Conservation (phyloP, 2,329 filamentous ascomycete species). For the Alternaria incomplexa region DNA sequence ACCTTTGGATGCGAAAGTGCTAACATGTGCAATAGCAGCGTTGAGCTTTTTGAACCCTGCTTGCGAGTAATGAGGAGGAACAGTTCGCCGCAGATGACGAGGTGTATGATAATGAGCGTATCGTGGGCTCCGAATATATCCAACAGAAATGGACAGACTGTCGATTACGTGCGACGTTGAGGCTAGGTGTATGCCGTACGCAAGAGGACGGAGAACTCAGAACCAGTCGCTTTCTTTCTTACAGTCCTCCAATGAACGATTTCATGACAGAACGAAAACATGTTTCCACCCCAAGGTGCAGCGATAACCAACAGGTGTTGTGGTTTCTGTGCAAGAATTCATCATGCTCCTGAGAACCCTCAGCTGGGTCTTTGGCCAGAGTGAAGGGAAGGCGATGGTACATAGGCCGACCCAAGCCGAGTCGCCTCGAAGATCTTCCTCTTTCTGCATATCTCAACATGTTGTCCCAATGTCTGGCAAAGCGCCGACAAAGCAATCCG, state of each 20-base stretch:
- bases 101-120: constrained; percentile 1
- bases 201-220: background rate
- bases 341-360: background rate
- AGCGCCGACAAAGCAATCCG: background rate
- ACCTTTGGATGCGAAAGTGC: background rate
- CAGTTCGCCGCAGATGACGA: background rate
- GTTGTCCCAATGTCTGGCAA: background rate
- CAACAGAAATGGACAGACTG: background rate
- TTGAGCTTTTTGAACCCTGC: constrained; percentile 18
- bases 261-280: background rate
- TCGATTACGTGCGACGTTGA: background rate
- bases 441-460: background rate
- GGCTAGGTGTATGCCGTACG: background rate
- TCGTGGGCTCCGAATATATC: background rate
- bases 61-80: constrained; percentile 5
- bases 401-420: too few relatives aligned
- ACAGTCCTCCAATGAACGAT: background rate
- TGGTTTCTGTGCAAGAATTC: background rate
- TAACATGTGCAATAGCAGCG: constrained; percentile 13
- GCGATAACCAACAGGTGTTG: background rate
- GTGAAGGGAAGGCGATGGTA: background rate
- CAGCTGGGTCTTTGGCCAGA: background rate
- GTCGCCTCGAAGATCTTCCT: background rate
- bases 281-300: background rate
- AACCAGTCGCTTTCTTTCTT: background rate